Percentiles rank a stretch among this genome's conserved stretches.
phyloP scores from a whole-genome alignment of 352 stramenopile species.

The Phytophthora pini region DNA sequence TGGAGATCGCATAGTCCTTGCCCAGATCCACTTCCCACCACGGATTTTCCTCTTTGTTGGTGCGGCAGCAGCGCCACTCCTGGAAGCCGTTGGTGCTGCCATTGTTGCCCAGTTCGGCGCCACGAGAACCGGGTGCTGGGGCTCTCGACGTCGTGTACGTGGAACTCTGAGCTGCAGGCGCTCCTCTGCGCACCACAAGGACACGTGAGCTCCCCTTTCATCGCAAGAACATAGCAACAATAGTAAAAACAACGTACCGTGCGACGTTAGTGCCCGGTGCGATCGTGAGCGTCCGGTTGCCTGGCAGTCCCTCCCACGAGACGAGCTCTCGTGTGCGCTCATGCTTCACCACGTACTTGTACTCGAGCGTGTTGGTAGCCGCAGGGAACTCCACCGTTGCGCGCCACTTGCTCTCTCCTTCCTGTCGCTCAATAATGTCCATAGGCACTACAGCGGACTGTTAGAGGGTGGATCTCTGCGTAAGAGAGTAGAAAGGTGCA shows the following conservation, averaged over 20 bases:
- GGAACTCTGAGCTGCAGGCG: constrained; percentile 55
- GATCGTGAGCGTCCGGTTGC: constrained; percentile 68
- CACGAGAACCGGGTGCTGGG: constrained; percentile 50
- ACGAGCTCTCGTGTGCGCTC: constrained; percentile 43
- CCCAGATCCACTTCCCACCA: constrained; percentile 83
- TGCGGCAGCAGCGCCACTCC: constrained; percentile 75
- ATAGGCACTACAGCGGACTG: constrained; percentile 50
- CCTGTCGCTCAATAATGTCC: constrained; percentile 32
- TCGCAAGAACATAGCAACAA: not conserved
- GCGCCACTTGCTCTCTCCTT: constrained; percentile 50
- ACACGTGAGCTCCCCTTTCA: not conserved
- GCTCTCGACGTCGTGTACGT: constrained; percentile 48
- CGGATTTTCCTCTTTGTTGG: constrained; percentile 55
- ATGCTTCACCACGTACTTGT: constrained; percentile 81
- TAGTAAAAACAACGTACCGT: constrained; percentile 44
- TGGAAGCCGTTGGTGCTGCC: constrained; percentile 72
- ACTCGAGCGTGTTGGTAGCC: constrained; percentile 54
- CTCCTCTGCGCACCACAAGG: constrained; percentile 10
- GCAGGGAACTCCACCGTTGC: constrained; percentile 38
- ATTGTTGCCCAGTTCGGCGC: constrained; percentile 63
- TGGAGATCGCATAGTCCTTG: constrained; percentile 36
- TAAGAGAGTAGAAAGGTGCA: not conserved
- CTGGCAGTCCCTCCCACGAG: constrained; percentile 78
- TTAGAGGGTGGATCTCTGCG: not conserved
- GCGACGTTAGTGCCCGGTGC: constrained; percentile 53